Evolutionary conservation across 2,329 filamentous ascomycete species (phyloP).

Genomic region (Calonectria honghensis): DNA sequence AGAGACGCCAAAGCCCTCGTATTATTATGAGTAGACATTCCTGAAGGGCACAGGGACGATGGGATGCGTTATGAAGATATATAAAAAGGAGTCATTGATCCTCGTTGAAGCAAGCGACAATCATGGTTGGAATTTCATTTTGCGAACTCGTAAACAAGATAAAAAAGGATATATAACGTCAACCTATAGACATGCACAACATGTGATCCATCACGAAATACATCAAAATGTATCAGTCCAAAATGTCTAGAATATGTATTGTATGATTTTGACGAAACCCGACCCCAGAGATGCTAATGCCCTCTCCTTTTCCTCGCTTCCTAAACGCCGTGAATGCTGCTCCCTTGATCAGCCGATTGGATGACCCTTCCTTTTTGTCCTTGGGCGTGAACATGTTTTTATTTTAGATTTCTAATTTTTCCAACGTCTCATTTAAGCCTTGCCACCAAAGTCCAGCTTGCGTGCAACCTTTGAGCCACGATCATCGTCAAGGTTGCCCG

Average conservation of each 20-base stretch:
- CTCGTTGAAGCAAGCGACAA: constrained; percentile 39
- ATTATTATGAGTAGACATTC: not conserved
- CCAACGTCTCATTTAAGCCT: constrained; percentile 42
- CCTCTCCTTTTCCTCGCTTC: constrained; percentile 16
- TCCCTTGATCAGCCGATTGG: constrained; percentile 18
- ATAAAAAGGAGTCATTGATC: constrained; percentile 45
- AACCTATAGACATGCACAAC: constrained; percentile 36
- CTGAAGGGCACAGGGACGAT: not conserved
- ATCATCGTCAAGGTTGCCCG: constrained; percentile 80
- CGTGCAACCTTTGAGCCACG: constrained; percentile 85
- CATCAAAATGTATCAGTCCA: constrained; percentile 17
- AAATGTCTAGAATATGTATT: constrained; percentile 1
- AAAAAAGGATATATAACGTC: constrained; percentile 37
- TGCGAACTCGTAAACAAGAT: constrained; percentile 38
- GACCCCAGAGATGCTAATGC: constrained; percentile 23
- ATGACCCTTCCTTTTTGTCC: not conserved
- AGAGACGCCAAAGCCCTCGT: not conserved
- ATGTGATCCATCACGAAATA: constrained; percentile 17
- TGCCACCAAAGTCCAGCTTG: constrained; percentile 84
- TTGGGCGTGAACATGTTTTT: constrained; percentile 39
- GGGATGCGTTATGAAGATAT: constrained; percentile 34
- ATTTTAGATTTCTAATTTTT: constrained; percentile 22
- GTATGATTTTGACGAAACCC: constrained; percentile 26
- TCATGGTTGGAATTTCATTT: constrained; percentile 38
- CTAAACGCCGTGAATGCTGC: constrained; percentile 38